Evolutionary conservation across 371 early-diverging fungal genomes (phyloP), one percentile per base, ranked within the genome.

Genomic region (Choanephora cucurbitarum): DNA sequence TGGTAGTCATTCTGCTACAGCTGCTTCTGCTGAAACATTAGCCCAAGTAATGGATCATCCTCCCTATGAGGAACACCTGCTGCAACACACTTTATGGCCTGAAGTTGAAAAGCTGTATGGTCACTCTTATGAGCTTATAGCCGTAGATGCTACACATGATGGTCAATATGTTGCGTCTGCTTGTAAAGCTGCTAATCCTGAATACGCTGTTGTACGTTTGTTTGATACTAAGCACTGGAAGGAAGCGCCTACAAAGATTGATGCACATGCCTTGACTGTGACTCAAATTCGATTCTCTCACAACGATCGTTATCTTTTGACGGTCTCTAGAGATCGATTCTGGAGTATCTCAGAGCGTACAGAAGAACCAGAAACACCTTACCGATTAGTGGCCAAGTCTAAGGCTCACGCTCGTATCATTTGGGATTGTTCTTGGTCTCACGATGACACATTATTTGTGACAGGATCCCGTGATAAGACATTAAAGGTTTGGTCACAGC

Each of bases 11-110:
- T 34, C 57, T 40, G 39, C 41, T 23, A 67, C 83, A 2, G 70
- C 80, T 15, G 75, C 81, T 5, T 83, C 83, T 3, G 76, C 84
- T 2, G 80, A 74, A n/a, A 63, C 75, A 3, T 60, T 85, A 9
- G 49, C 68, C 13, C 77, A 85, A 50, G 70, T 78, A 15, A 70
- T 84, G 77, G 57, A 64, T 1, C 83, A 80, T 23, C 94, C 93
- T 40, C 97, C 96, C 17, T 86, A 91, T 49, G 96, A 96, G 75
- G 94, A 95, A 57, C 87, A 90, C 52, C 77, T 96, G 46, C 57
- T 90, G 54, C 92, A 93, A 52, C 83, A 88, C 60, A 95, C 97
- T n/a, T 76, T 98, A 18, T 98, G 98, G 98, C 96, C 97, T 3
- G 98, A 98, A 80, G 79, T 87, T 3, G 91, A 95, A 54, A 96